phyloP scores from a whole-genome alignment of 2,329 filamentous ascomycete genomes.

The Aaosphaeria pasadenensis region DNA sequence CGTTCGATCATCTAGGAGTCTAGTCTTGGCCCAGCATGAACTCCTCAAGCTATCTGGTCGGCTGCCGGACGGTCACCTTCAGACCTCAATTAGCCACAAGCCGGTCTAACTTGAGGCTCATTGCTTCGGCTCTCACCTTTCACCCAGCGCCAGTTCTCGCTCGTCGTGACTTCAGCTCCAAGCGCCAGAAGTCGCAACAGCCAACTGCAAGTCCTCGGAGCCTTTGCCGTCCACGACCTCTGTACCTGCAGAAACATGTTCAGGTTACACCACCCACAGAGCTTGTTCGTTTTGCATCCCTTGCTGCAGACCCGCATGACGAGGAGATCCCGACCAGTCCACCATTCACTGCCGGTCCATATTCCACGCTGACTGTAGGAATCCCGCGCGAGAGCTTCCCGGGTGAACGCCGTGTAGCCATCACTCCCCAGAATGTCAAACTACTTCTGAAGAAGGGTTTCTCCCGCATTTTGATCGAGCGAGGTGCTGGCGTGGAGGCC shows the following conservation, averaged over 20 bases:
- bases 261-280: slow-evolving; percentile 16
- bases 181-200: slow-evolving; percentile 10
- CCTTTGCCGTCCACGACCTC: slow-evolving; percentile 21
- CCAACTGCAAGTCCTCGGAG: slow-evolving; percentile 17
- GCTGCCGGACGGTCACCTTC: slow-evolving; percentile 22
- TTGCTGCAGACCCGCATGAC: slow-evolving; percentile 30
- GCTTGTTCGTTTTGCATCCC: slow-evolving; percentile 29
- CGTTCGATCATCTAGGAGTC: slow-evolving; percentile 16
- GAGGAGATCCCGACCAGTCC: slow-evolving; percentile 34
- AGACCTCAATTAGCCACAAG: slow-evolving; percentile 16
- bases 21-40: slow-evolving; percentile 25
- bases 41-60: slow-evolving; percentile 21
- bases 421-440: slow-evolving; percentile 80
- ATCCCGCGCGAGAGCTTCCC: slow-evolving; percentile 76
- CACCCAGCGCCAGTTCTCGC: slow-evolving; percentile 16
- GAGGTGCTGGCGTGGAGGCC: slow-evolving; percentile 73
- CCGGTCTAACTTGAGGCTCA: slow-evolving; percentile 17
- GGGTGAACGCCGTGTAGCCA: slow-evolving; percentile 76
- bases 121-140: slow-evolving; percentile 10
- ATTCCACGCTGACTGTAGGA: slow-evolving; percentile 70
- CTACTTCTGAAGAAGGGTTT: slow-evolving; percentile 85
- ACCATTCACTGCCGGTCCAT: slow-evolving; percentile 52
- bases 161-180: slow-evolving; percentile 15
- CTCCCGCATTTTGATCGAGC: slow-evolving; percentile 71
- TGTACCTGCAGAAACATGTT: slow-evolving; percentile 30